A percentile compares a stretch with the other conserved stretches of the same genome.
Evolutionary conservation across 2,329 filamentous ascomycete genomes (phyloP).

Genomic region (Eutypa lata): DNA sequence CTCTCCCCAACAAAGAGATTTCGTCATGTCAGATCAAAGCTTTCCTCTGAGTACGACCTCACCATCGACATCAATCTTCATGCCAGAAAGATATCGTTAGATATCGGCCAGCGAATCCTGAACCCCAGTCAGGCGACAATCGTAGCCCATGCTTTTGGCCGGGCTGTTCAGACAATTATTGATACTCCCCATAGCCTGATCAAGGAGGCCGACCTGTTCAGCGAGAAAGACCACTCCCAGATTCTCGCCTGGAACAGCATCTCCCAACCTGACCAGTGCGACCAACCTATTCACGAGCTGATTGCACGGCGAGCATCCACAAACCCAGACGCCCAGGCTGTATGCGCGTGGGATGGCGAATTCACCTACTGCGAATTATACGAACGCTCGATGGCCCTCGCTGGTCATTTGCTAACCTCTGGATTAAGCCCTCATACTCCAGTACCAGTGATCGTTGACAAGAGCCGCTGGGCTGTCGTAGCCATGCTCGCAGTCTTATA

Average conservation of each 20-base stretch:
- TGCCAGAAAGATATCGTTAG: slow-evolving; percentile 37
- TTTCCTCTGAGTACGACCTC: slow-evolving; percentile 45
- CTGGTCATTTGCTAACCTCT: slow-evolving; percentile 23
- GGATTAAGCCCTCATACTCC: slow-evolving; percentile 34
- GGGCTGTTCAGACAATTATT: slow-evolving; percentile 46
- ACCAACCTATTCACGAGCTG: slow-evolving; percentile 42
- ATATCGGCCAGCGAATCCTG: slow-evolving; percentile 43
- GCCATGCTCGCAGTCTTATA: slow-evolving; percentile 68
- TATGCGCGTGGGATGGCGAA: slow-evolving; percentile 29
- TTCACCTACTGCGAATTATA: slow-evolving; percentile 28
- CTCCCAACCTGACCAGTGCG: slow-evolving; percentile 36
- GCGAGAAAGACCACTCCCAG: slow-evolving; percentile 51
- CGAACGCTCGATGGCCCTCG: slow-evolving; percentile 24
- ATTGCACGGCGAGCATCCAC: slow-evolving; percentile 37
- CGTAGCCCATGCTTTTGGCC: slow-evolving; percentile 51
- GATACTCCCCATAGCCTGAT: slow-evolving; percentile 38
- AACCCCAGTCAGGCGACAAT: slow-evolving; percentile 42
- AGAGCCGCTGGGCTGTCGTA: slow-evolving; percentile 65
- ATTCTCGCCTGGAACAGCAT: slow-evolving; percentile 51
- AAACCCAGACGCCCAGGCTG: slow-evolving; percentile 34
- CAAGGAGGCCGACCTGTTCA: slow-evolving; percentile 50
- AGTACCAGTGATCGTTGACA: slow-evolving; percentile 67
- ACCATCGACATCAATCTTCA: slow-evolving; percentile 42
- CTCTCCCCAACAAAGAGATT: slow-evolving; percentile 30
- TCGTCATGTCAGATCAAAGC: slow-evolving; percentile 35